A percentile compares a stretch with the other conserved stretches of the same genome.
Evolutionary conservation across 2,329 filamentous ascomycete species (phyloP).

Genomic region (Alternaria arborescens): DNA sequence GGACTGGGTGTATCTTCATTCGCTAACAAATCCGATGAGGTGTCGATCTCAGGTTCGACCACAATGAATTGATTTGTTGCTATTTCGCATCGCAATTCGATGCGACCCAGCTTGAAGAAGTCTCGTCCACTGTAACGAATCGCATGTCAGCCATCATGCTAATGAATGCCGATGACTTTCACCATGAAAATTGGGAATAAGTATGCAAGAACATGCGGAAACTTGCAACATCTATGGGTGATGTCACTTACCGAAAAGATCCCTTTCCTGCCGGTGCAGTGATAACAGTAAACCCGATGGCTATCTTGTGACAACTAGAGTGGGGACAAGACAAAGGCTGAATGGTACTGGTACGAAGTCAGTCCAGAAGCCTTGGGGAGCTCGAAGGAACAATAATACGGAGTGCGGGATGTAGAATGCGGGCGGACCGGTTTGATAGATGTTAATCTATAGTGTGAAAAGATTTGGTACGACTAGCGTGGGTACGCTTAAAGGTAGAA

Average conservation of each 20-base stretch:
- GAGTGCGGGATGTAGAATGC: slow-evolving; percentile 22
- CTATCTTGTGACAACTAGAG: slow-evolving; percentile 36
- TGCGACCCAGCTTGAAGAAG: slow-evolving; percentile 51
- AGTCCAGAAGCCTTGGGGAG: slow-evolving; percentile 24
- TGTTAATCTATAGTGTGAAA: slow-evolving; percentile 51
- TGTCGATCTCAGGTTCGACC: slow-evolving; percentile 40
- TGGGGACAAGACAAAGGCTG: slow-evolving; percentile 43
- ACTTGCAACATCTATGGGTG: not conserved
- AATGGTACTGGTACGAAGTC: slow-evolving; percentile 40
- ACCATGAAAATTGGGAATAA: not conserved
- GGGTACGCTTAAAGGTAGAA: slow-evolving; percentile 45
- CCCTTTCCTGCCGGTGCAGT: slow-evolving; percentile 37
- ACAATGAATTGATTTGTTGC: slow-evolving; percentile 29
- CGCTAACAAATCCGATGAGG: slow-evolving; percentile 29
- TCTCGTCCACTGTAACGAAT: slow-evolving; percentile 42
- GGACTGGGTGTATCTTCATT: slow-evolving; percentile 29
- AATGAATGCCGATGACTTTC: not conserved
- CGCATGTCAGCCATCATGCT: slow-evolving; percentile 14
- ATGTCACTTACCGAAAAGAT: slow-evolving; percentile 44
- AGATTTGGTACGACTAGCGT: slow-evolving; percentile 46
- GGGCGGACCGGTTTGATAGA: slow-evolving; percentile 48
- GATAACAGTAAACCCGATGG: slow-evolving; percentile 44
- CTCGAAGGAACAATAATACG: slow-evolving; percentile 3
- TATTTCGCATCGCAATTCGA: slow-evolving; percentile 49
- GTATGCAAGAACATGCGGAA: not conserved